Percentiles rank a stretch among this genome's conserved stretches.
phyloP scores from a whole-genome alignment of 1,284 basidiomycete species.

The Takashimella koratensis region DNA sequence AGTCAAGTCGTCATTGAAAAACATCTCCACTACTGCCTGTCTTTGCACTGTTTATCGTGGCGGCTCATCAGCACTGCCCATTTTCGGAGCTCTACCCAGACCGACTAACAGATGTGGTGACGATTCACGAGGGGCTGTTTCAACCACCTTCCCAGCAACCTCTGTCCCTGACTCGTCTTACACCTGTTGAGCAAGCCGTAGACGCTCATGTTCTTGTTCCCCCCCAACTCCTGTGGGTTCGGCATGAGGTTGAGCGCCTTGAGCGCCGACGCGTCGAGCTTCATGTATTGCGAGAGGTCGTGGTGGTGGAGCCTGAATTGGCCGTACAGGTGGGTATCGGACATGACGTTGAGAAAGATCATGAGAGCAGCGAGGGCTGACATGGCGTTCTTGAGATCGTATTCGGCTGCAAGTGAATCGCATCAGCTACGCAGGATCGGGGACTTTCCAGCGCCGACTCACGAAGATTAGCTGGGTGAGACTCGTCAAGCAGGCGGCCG shows the following conservation, averaged over 20 bases:
- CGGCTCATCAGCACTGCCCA: neutral
- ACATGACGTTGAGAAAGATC: constrained; percentile 76
- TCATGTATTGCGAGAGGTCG: constrained; percentile 92
- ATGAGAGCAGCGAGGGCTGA: constrained; percentile 77
- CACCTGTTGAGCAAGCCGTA: constrained; percentile 90
- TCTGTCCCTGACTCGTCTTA: constrained; percentile 93
- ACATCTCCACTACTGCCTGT: constrained; percentile 81
- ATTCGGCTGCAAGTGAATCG: constrained; percentile 59
- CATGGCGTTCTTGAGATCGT: constrained; percentile 73
- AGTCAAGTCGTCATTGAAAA: constrained; percentile 72
- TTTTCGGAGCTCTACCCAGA: too few relatives aligned
- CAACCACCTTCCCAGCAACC: constrained; percentile 86
- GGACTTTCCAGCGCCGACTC: constrained; percentile 48
- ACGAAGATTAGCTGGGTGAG: constrained; percentile 53
- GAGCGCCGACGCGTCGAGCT: constrained; percentile 89
- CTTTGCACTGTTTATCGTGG: constrained; percentile 71
- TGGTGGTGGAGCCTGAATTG: constrained; percentile 79
- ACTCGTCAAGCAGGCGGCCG: constrained; percentile 64
- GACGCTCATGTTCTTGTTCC: constrained; percentile 74
- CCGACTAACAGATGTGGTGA: constrained; percentile 77
- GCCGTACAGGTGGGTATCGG: constrained; percentile 75
- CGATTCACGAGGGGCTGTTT: constrained; percentile 94
- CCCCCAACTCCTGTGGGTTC: constrained; percentile 57
- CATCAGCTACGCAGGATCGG: constrained; percentile 2
- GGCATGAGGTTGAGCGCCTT: constrained; percentile 86